Percentiles rank a stretch among this genome's conserved stretches.
Conservation (phyloP, 441 rosid species). For the Manihot esculenta region DNA sequence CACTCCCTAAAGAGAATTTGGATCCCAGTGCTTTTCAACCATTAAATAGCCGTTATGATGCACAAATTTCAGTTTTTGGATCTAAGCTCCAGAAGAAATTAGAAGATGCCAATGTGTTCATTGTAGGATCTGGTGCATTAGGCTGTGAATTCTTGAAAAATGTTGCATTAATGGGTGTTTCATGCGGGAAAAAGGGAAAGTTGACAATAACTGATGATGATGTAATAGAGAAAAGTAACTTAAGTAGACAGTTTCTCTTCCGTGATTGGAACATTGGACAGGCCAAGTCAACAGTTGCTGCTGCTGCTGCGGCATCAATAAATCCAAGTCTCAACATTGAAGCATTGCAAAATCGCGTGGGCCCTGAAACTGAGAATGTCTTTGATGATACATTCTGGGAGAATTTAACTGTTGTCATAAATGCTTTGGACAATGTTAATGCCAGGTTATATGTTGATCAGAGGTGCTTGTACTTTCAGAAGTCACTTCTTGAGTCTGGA, state of each 20-base stretch:
- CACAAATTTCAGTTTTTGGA: conserved; percentile 93
- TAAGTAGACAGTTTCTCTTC: conserved; percentile 90
- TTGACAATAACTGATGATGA: conserved; percentile 91
- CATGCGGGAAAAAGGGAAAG: conserved; percentile 74
- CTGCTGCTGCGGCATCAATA: conserved; percentile 74
- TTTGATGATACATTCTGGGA: conserved; percentile 89
- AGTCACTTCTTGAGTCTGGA: conserved; percentile 95
- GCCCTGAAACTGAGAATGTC: conserved; percentile 83
- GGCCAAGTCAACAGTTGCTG: conserved; percentile 93
- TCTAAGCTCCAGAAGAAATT: conserved; percentile 84
- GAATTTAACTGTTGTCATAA: conserved; percentile 64
- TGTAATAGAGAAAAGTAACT: conserved; percentile 93
- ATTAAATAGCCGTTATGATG: conserved; percentile 72
- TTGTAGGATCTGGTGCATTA: conserved; percentile 91
- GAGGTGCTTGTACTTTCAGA: conserved; percentile 91
- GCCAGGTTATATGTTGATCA: conserved; percentile 92
- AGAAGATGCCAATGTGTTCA: conserved; percentile 72
- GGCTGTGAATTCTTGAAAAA: conserved; percentile 96
- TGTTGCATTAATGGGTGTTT: conserved; percentile 88
- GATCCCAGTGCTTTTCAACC: conserved; percentile 63
- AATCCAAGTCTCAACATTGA: conserved; percentile 69
- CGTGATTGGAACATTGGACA: conserved; percentile 98
- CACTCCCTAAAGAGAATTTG: conserved; percentile 66
- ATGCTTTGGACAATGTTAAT: conserved; percentile 88
- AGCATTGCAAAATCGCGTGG: conserved; percentile 86